Conservation (phyloP, 257 asterid species). For the Cynanchum wilfordii region DNA sequence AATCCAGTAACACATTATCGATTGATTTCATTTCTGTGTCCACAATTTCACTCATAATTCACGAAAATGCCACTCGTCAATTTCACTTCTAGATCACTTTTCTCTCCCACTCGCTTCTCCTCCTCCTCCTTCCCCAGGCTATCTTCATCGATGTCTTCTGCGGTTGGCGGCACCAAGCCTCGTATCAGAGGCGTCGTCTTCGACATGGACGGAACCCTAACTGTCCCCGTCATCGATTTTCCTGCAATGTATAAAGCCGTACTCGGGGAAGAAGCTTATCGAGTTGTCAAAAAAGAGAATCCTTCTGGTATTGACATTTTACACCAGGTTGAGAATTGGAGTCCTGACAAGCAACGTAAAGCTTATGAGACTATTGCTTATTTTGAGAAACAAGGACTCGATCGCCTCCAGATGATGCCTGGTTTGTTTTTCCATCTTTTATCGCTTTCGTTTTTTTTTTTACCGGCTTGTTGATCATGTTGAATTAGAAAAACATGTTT, state of each 20-base stretch:
- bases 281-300: slow-evolving; percentile 33
- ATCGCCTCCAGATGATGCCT: slow-evolving; percentile 92
- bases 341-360: slow-evolving; percentile 53
- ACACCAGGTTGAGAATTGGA: slow-evolving; percentile 82
- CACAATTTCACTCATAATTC: background rate
- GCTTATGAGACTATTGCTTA: slow-evolving; percentile 73
- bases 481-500: background rate
- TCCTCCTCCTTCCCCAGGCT: slow-evolving; percentile 23
- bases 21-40: background rate
- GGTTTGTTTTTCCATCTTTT: slow-evolving; percentile 35
- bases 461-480: background rate
- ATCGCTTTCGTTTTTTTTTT: background rate
- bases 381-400: slow-evolving; percentile 73
- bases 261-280: slow-evolving; percentile 70
- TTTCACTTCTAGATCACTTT: slow-evolving; percentile 24
- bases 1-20: background rate
- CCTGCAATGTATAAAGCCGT: slow-evolving; percentile 86
- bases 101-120: slow-evolving; percentile 15
- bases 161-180: slow-evolving; percentile 31
- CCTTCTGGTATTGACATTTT: slow-evolving; percentile 85
- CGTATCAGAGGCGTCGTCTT: slow-evolving; percentile 78
- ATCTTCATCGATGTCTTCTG: slow-evolving; percentile 50
- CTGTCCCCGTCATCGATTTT: slow-evolving; percentile 89
- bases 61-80: slow-evolving; percentile 30
- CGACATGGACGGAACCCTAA: slow-evolving; percentile 98